phyloP scores from a whole-genome alignment of 331 rosid species.

The Prunus yedoensis region DNA sequence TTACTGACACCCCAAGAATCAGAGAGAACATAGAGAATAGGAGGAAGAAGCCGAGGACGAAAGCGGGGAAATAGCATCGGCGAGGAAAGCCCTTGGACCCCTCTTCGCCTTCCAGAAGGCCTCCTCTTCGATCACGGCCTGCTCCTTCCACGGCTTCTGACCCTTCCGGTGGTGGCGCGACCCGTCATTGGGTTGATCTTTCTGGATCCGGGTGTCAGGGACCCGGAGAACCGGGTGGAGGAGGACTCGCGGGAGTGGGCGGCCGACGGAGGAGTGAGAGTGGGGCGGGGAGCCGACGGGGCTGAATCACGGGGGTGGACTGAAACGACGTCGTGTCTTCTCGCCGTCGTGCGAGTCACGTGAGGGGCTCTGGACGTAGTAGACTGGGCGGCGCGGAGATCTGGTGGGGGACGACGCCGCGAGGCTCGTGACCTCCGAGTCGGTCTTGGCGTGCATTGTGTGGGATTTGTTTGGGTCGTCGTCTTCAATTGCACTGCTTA shows the following conservation, averaged over 20 bases:
- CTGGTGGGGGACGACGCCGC: conserved; percentile 78
- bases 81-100: conserved; percentile 48
- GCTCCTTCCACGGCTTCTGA: conserved; percentile 73
- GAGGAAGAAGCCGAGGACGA: conserved; percentile 65
- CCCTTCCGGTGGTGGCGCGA: conserved; percentile 43
- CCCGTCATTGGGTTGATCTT: conserved; percentile 61
- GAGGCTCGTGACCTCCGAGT: conserved; percentile 90
- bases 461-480: not conserved
- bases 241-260: conserved; percentile 84
- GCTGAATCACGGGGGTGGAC: conserved; percentile 81
- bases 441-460: conserved; percentile 92
- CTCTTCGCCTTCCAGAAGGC: conserved; percentile 69
- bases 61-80: conserved; percentile 72
- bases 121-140: conserved; percentile 87
- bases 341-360: conserved; percentile 97
- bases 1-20: conserved; percentile 89
- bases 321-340: conserved; percentile 87
- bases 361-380: conserved; percentile 94
- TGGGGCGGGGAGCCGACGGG: conserved; percentile 97
- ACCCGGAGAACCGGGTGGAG: conserved; percentile 81
- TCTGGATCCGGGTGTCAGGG: conserved; percentile 74
- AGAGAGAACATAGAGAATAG: conserved; percentile 77
- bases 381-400: conserved; percentile 82
- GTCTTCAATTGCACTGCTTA: not conserved
- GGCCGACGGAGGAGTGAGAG: conserved; percentile 79